A percentile compares a stretch with the other conserved stretches of the same genome.
phyloP scores from a whole-genome alignment of 129 eudicot species.

The Cynara cardunculus region DNA sequence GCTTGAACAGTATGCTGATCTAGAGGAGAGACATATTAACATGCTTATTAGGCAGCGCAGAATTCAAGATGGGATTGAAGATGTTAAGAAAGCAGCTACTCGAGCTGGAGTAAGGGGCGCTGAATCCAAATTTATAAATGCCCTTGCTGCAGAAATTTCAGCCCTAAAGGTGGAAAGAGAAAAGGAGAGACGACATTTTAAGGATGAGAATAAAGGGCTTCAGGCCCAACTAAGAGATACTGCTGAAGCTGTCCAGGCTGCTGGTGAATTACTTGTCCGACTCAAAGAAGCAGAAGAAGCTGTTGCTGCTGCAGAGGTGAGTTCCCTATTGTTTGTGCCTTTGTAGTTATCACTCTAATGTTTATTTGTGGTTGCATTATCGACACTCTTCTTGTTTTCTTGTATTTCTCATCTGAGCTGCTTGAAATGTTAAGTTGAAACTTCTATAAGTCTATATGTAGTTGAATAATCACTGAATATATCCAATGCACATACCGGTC shows the following conservation, averaged over 20 bases:
- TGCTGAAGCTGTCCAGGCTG: conserved; percentile 98
- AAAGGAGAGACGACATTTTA: conserved; percentile 62
- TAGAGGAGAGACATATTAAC: conserved; percentile 84
- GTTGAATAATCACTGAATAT: background rate
- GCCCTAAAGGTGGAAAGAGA: conserved; percentile 78
- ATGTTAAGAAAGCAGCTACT: conserved; percentile 81
- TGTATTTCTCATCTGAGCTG: background rate
- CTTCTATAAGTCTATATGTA: background rate
- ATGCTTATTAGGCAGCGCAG: conserved; percentile 69
- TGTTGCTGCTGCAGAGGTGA: conserved; percentile 77
- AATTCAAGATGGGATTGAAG: conserved; percentile 78
- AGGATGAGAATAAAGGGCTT: conserved; percentile 83
- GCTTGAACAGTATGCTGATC: conserved; percentile 92
- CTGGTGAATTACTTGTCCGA: conserved; percentile 89
- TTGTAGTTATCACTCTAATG: no score
- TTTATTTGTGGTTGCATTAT: background rate
- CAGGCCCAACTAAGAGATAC: conserved; percentile 90
- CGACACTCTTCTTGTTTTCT: background rate
- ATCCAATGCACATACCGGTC: background rate
- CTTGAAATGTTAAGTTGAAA: background rate
- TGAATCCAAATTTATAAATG: conserved; percentile 77
- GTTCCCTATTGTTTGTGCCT: conserved; percentile 12
- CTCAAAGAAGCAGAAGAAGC: conserved; percentile 96
- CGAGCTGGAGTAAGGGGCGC: conserved; percentile 79
- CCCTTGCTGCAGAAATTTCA: conserved; percentile 82